Conservation (phyloP, 805 yeast species). For the Lachancea thermotolerans region DNA sequence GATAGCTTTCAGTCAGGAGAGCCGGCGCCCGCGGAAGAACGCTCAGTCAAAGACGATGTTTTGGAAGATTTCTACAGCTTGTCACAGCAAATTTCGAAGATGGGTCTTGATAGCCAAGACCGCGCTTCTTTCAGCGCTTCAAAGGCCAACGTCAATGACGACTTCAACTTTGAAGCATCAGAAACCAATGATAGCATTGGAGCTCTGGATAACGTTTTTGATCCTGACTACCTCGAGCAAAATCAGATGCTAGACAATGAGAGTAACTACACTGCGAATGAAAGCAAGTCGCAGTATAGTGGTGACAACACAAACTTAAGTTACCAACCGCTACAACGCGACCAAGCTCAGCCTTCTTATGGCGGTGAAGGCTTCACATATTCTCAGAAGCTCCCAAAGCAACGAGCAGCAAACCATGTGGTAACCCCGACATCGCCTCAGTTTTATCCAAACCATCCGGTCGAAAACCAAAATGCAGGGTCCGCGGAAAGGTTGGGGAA, state of each 20-base stretch:
- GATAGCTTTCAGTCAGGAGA: constrained; percentile 8
- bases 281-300: constrained; percentile 7
- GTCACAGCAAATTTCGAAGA: constrained; percentile 11
- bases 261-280: constrained; percentile 25
- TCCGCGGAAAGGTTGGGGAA: background rate
- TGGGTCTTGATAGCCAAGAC: constrained; percentile 3
- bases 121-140: background rate
- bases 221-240: constrained; percentile 28
- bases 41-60: constrained; percentile 15
- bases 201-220: constrained; percentile 24
- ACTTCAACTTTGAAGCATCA: constrained; percentile 7
- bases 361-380: background rate
- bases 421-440: constrained; percentile 5
- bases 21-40: constrained; percentile 16
- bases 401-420: constrained; percentile 3
- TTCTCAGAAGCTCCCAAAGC: constrained; percentile 10
- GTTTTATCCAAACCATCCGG: constrained; percentile 1
- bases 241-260: constrained; percentile 26
- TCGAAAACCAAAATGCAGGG: background rate
- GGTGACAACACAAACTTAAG: constrained; percentile 5
- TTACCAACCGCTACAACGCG: constrained; percentile 9
- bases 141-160: constrained; percentile 8
- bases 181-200: constrained; percentile 9
- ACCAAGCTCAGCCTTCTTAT: background rate
- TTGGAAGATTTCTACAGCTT: constrained; percentile 17